These are phyloP conservation scores for Rhizopogon vinicolor DNA, from an alignment of 768 basidiomycete genomes.

Conservation along the genomic window DNA sequence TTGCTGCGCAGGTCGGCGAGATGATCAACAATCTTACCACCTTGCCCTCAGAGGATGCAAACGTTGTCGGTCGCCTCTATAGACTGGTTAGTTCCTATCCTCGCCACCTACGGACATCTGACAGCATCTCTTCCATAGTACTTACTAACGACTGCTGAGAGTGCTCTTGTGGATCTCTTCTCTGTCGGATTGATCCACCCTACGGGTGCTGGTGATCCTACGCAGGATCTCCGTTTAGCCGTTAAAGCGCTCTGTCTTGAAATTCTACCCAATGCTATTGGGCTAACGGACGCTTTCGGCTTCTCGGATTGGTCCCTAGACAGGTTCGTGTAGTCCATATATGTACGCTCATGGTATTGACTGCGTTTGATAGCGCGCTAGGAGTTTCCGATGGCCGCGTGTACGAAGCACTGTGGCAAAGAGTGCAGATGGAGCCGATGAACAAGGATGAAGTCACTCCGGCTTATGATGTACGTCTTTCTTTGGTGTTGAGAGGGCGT, in stretches of 20 bases:
- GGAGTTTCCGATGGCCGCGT: slow-evolving; percentile 61
- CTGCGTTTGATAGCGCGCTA: slow-evolving; percentile 39
- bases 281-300: slow-evolving; percentile 68
- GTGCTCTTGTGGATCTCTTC: slow-evolving; percentile 52
- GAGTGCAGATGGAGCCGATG: slow-evolving; percentile 55
- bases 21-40: slow-evolving; percentile 34
- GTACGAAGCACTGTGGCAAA: slow-evolving; percentile 61
- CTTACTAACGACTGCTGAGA: slow-evolving; percentile 54
- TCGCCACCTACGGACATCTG: background rate
- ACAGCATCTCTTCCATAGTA: slow-evolving; percentile 36
- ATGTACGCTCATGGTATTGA: background rate
- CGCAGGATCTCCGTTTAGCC: slow-evolving; percentile 43
- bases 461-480: slow-evolving; percentile 49
- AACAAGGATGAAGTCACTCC: slow-evolving; percentile 46
- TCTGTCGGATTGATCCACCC: slow-evolving; percentile 43
- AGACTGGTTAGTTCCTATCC: slow-evolving; percentile 21
- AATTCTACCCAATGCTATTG: slow-evolving; percentile 61
- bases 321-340: slow-evolving; percentile 35
- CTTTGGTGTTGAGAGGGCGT: background rate
- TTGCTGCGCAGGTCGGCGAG: slow-evolving; percentile 49
- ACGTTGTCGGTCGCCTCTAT: slow-evolving; percentile 18
- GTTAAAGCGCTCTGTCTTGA: slow-evolving; percentile 45
- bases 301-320: slow-evolving; percentile 78
- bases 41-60: slow-evolving; percentile 13
- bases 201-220: slow-evolving; percentile 33